Base-by-base conservation (phyloP, 352 stramenopile species). In the Pythium utonaiense region DNA sequence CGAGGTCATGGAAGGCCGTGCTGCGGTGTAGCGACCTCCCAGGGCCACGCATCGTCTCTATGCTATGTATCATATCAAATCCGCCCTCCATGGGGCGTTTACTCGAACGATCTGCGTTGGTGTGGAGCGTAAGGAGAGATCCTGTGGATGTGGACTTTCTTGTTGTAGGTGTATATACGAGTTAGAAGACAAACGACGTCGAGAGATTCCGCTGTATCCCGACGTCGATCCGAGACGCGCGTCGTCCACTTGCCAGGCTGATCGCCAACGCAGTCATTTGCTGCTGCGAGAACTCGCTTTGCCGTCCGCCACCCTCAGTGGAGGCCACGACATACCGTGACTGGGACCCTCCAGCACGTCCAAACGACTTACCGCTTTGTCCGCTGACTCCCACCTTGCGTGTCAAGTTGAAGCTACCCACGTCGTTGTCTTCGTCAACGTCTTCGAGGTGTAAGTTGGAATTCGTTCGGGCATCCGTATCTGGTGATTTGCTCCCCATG, bases 401-500 rank as follows among this genome's bases (percentile, higher is more conserved):
- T 8, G 6, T 48, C 34, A 40, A 21, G 6, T 24, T 14, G 21
- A 34, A 38, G 34, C 19, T 51, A 4, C 14, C 40, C 7, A 64
- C 40, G 2, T 40, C 40, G 12, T 53, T 53, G 19, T 72, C 17
- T 4, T 60, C 57, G 12, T 66, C 69, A 16, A 64, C 40, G 31
- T 65, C 64, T 40, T 68, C 57, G 1, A 72, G 49, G 14, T 61
- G 31, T n/a, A 68, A 31, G 16, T 25, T 27, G 17, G 38, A 19
- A 17, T 25, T 27, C n/a, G 38, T 17, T 19, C 4, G 8, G 0
- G 54, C 66, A 12, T 33, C 52, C 17, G 55, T 30, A 1, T 17
- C 49, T 30, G 24, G 40, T 30, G 7, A 56, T 49, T 53, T 70
- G 8, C 52, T 30, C 16, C 41, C 62, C 79, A 89, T 89, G 34